Conservation (phyloP, 495 filamentous ascomycete species). For the Barbatosphaeria neglecta region DNA sequence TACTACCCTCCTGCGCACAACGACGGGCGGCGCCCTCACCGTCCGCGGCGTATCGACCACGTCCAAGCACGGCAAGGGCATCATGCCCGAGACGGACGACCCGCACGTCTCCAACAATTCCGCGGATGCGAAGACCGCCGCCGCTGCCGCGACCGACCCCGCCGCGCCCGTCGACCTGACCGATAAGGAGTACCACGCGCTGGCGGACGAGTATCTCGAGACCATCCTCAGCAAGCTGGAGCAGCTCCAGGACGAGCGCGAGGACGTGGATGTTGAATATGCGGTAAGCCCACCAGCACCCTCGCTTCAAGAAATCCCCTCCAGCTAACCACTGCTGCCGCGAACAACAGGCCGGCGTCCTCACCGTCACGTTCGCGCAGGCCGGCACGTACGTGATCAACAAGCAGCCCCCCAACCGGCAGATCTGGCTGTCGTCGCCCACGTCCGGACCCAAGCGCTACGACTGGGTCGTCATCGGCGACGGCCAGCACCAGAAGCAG, state of each 20-base stretch:
- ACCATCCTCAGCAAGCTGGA: constrained; percentile 54
- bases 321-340: constrained; percentile 5
- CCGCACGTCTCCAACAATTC: constrained; percentile 8
- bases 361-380: constrained; percentile 53
- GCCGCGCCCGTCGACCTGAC: constrained; percentile 19
- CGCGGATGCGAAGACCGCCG: constrained; percentile 6
- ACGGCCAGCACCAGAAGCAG: constrained; percentile 64
- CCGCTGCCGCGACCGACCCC: constrained; percentile 8
- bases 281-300: constrained; percentile 24
- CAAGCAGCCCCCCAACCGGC: constrained; percentile 94
- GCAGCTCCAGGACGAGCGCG: constrained; percentile 46
- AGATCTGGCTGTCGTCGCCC: constrained; percentile 94
- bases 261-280: constrained; percentile 57
- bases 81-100: constrained; percentile 17
- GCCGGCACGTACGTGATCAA: constrained; percentile 82
- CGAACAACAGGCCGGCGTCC: constrained; percentile 75
- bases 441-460: constrained; percentile 86
- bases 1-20: not conserved
- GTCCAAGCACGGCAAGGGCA: constrained; percentile 9
- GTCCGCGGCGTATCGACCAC: constrained; percentile 9
- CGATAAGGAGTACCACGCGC: constrained; percentile 29
- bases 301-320: not conserved
- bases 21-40: not conserved
- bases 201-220: constrained; percentile 42
- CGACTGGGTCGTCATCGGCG: constrained; percentile 66